Evolutionary conservation across 2,329 filamentous ascomycete genomes (phyloP).

Genomic region (Monosporascus sp.): DNA sequence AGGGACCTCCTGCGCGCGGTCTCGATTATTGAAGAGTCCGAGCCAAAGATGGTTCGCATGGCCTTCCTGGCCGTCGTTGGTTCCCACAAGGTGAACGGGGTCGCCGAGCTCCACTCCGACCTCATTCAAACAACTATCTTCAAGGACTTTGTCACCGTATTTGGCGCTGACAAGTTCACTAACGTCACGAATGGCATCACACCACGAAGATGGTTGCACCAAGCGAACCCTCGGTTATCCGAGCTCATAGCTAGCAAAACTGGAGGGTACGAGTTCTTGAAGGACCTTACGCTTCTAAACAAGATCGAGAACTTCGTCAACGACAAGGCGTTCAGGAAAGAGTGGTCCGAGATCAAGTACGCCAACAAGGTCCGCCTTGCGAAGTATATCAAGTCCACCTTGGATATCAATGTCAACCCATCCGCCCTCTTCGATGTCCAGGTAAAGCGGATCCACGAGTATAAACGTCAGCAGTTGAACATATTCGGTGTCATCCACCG

Average conservation of each 20-base stretch:
- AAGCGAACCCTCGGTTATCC: constrained; percentile 89
- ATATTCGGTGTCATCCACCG: constrained; percentile 97
- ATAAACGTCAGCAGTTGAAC: constrained; percentile 98
- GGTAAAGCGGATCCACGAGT: constrained; percentile 98
- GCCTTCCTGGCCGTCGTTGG: constrained; percentile 91
- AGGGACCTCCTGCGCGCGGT: constrained; percentile 79
- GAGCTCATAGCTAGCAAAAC: constrained; percentile 88
- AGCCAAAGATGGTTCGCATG: constrained; percentile 98
- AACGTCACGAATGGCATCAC: constrained; percentile 99
- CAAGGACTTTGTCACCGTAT: constrained; percentile 95
- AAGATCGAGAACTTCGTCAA: constrained; percentile 79
- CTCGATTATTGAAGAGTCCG: constrained; percentile 96
- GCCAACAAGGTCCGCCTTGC: constrained; percentile 92
- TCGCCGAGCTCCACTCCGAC: constrained; percentile 95
- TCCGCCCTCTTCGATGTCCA: constrained; percentile 90
- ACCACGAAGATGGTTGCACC: constrained; percentile 91
- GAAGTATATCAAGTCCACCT: constrained; percentile 80
- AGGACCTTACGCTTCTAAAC: constrained; percentile 81
- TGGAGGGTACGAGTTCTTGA: constrained; percentile 78
- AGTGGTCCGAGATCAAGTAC: constrained; percentile 95
- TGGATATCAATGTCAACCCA: constrained; percentile 79
- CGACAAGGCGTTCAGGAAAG: constrained; percentile 84
- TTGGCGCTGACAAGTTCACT: constrained; percentile 94
- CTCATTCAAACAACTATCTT: constrained; percentile 99
- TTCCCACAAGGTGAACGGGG: constrained; percentile 98